Evolutionary conservation across 2,329 filamentous ascomycete species (phyloP).

Genomic region (Claviceps sp.): DNA sequence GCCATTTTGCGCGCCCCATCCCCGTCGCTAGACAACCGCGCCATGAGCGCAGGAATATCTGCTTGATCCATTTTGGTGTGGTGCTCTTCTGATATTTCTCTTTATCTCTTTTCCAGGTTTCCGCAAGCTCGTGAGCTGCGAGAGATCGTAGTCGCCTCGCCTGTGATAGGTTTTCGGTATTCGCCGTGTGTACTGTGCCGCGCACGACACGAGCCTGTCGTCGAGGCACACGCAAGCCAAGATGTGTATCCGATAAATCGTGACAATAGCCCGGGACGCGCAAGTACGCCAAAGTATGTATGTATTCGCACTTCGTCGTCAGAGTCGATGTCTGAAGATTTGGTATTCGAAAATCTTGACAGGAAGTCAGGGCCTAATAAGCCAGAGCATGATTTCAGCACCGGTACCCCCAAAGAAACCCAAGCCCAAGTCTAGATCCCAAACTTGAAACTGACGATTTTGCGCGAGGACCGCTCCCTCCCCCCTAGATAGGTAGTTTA

Average conservation of each 20-base stretch:
- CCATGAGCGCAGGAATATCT: conserved; percentile 51
- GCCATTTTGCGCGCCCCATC: conserved; percentile 97
- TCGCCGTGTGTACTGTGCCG: background rate
- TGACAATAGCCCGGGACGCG: no score
- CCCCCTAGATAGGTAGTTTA: no score
- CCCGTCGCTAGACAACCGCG: conserved; percentile 54
- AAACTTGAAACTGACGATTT: background rate
- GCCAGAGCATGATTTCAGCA: background rate
- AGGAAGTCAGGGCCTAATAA: background rate
- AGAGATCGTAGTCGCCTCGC: background rate
- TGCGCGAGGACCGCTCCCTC: no score
- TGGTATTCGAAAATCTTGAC: background rate
- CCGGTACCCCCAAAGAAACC: no score
- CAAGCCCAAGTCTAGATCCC: no score
- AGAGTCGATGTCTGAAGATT: no score
- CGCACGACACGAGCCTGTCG: background rate
- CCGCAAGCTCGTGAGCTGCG: conserved; percentile 2
- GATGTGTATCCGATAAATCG: background rate
- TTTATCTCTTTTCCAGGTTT: no score
- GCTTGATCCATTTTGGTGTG: conserved; percentile 44
- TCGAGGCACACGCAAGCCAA: background rate
- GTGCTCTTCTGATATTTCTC: background rate
- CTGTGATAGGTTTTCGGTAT: background rate
- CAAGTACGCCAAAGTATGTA: no score
- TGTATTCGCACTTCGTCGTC: no score